phyloP scores from a whole-genome alignment of 768 basidiomycete species.

The Mycena latifolia region DNA sequence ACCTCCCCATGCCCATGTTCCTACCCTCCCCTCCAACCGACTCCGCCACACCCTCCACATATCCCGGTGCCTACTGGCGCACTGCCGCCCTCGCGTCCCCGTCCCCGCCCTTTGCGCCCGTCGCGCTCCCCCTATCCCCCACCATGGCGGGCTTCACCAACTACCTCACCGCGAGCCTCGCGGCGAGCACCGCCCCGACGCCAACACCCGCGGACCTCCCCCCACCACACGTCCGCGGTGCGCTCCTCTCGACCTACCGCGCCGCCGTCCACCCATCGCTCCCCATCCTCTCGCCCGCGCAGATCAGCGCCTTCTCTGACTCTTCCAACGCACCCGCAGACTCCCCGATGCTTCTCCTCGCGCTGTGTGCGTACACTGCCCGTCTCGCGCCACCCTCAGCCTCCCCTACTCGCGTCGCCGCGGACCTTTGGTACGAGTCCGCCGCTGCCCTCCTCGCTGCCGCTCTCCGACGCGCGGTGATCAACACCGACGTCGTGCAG shows the following conservation, averaged over 20 bases:
- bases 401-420: slow-evolving; percentile 39
- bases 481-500: slow-evolving; percentile 38
- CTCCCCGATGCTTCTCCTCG: slow-evolving; percentile 40
- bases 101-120: background rate
- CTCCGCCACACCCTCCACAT: slow-evolving; percentile 18
- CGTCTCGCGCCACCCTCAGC: slow-evolving; percentile 30
- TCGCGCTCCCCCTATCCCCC: slow-evolving; percentile 11
- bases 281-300: slow-evolving; percentile 39
- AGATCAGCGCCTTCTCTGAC: background rate
- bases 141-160: slow-evolving; percentile 25
- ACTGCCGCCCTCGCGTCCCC: slow-evolving; percentile 26
- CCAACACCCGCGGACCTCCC: slow-evolving; percentile 40
- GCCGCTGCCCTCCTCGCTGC: slow-evolving; percentile 9
- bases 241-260: slow-evolving; percentile 43
- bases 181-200: slow-evolving; percentile 12
- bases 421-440: slow-evolving; percentile 44
- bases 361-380: slow-evolving; percentile 45
- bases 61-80: slow-evolving; percentile 27
- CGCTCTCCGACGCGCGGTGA: slow-evolving; percentile 21
- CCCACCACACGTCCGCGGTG: slow-evolving; percentile 40
- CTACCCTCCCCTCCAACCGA: slow-evolving; percentile 30
- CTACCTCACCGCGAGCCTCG: slow-evolving; percentile 19
- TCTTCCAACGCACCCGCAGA: slow-evolving; percentile 27
- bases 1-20: slow-evolving; percentile 22
- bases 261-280: slow-evolving; percentile 40